These are phyloP conservation scores for Cruciata laevipes DNA, from an alignment of 257 asterid genomes.

Conservation along the genomic window DNA sequence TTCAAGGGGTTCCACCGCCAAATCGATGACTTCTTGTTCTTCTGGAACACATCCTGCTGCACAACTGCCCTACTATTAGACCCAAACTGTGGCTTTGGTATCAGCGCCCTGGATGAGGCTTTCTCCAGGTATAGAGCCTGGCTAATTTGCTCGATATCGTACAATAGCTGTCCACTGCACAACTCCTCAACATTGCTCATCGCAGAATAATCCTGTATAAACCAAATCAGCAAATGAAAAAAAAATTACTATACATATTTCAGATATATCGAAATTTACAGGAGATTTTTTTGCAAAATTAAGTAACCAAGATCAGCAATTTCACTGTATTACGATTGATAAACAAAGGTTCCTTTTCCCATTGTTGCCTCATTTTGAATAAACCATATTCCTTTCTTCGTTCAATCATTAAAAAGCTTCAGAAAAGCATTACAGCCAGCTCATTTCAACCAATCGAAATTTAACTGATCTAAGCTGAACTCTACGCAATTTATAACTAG, in stretches of 20 bases:
- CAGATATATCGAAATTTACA: too few relatives aligned
- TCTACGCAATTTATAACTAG: not conserved
- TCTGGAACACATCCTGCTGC: slow-evolving; percentile 30
- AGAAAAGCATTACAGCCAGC: not conserved
- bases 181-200: slow-evolving; percentile 34
- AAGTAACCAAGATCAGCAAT: not conserved
- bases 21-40: slow-evolving; percentile 56
- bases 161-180: slow-evolving; percentile 49
- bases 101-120: slow-evolving; percentile 32
- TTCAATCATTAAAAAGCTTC: not conserved
- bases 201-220: slow-evolving; percentile 22
- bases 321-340: not conserved
- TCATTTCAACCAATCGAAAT: not conserved
- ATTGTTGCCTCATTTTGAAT: not conserved
- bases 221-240: too few relatives aligned
- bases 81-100: slow-evolving; percentile 19
- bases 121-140: slow-evolving; percentile 62
- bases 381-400: slow-evolving; percentile 1
- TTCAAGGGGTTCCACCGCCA: slow-evolving; percentile 88
- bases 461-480: not conserved
- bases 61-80: slow-evolving; percentile 20
- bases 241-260: too few relatives aligned
- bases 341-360: not conserved
- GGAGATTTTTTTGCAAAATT: too few relatives aligned
- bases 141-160: slow-evolving; percentile 77